Base-by-base conservation (phyloP, 805 yeast genomes). In the Ogataea neopini region DNA sequence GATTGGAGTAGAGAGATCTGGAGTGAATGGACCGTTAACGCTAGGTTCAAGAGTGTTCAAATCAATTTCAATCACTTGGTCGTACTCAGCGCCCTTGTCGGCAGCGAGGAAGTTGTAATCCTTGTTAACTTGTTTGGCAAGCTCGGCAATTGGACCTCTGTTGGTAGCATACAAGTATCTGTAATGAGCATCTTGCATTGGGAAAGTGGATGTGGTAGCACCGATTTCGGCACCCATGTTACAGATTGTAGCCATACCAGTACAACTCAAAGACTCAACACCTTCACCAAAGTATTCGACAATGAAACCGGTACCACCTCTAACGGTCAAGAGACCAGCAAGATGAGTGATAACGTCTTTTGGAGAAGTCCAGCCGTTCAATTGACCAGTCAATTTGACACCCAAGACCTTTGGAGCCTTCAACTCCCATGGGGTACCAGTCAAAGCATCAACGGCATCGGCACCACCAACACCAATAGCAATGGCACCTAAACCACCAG, bases 381-480 rank as follows among this genome's bases (percentile, higher is more conserved):
- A 78, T 65, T 76, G 77, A 68, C 98, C 98, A 51, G 96, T 88
- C 64, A 91, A 81, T 74, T 91, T 88, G 64, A 91, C 96, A 76
- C 98, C 98, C 61, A 92, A 72, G 63, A 90, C 80, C 76, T 88
- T 89, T 65, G 98, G 98, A 51, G 97, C 97, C 79, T 91, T 91
- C 67, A 91, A 82, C 76, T 91, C 98, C 98, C 98, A 91, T 48
- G 98, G 86, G 58, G 89, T 79, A 65, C 86, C 86, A 52, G 97
- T 88, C 84, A 91, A 81, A 52, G 89, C 97, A 70, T 91, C 98
- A 59, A 91, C 98, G 54, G 97, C 97, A 71, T 91, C 98, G 58
- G 98, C 98, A 80, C 98, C 98, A 79, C 97, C 98, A 59, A 92
- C 97, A 81, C 97, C 98, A 60, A 91, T 91, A 59, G 97, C 97